A percentile compares a stretch with the other conserved stretches of the same genome.
These are phyloP conservation scores for Earliella scabrosa DNA, from an alignment of 1,284 basidiomycete species.

Conservation along the genomic window DNA sequence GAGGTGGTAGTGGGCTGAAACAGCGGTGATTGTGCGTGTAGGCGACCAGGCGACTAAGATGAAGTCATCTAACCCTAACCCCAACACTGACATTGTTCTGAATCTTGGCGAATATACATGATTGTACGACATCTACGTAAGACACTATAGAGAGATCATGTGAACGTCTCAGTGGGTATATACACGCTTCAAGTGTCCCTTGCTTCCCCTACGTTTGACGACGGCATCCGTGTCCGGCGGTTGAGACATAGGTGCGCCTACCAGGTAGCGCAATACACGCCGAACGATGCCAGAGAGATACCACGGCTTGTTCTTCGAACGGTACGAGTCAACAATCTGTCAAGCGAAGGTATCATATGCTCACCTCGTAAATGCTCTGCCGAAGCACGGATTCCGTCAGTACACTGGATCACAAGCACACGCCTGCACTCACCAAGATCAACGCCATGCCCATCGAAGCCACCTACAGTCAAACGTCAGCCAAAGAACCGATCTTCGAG, in stretches of 20 bases:
- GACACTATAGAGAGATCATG: no score
- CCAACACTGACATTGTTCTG: no score
- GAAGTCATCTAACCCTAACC: conserved; percentile 19
- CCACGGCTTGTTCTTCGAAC: not conserved
- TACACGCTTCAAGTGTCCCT: no score
- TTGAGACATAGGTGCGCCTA: not conserved
- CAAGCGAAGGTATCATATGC: no score
- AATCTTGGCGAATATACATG: no score
- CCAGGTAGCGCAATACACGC: not conserved
- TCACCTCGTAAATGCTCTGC: not conserved
- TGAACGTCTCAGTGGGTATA: no score
- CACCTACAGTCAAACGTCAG: not conserved
- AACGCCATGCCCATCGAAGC: not conserved
- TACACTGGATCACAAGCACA: no score
- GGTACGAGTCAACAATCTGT: no score
- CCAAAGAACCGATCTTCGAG: no score
- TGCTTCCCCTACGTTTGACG: no score
- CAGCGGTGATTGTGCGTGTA: not conserved
- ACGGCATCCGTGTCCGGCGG: no score
- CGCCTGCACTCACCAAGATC: not conserved
- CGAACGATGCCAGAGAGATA: not conserved
- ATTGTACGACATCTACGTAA: no score
- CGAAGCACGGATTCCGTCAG: not conserved
- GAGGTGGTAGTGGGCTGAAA: not conserved
- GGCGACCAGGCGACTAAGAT: not conserved